A percentile compares a stretch with the other conserved stretches of the same genome.
Evolutionary conservation across 768 basidiomycete genomes (phyloP).

Genomic region (Mycena alexandri): DNA sequence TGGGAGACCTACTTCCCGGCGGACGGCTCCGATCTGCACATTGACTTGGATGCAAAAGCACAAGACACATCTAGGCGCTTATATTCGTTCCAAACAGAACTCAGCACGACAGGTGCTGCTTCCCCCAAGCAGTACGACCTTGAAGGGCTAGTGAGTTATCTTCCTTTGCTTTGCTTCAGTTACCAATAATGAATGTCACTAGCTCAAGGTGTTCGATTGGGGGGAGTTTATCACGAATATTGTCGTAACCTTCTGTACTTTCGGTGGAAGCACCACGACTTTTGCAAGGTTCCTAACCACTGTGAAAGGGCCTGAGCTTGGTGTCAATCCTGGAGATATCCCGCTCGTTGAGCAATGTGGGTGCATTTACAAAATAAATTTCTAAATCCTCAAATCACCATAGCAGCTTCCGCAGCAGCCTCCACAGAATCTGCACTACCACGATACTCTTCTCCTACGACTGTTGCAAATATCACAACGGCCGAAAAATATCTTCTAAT

Average conservation of each 20-base stretch:
- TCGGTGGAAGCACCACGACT: not conserved
- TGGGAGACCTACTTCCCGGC: not conserved
- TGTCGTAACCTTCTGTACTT: not conserved
- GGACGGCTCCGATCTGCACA: not conserved
- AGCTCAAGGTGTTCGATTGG: not conserved
- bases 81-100: not conserved
- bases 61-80: no score
- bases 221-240: not conserved
- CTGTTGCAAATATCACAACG: not conserved
- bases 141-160: not conserved
- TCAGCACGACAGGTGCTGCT: not conserved
- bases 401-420: not conserved
- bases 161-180: slow-evolving; percentile 1
- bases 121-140: not conserved
- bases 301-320: not conserved
- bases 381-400: not conserved
- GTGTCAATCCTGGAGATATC: not conserved
- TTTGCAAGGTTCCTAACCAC: not conserved
- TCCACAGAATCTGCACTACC: not conserved
- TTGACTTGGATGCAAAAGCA: no score
- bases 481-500: not conserved
- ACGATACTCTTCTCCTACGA: slow-evolving; percentile 1
- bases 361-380: not conserved
- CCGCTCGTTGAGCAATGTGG: not conserved
- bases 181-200: not conserved